A percentile compares a stretch with the other conserved stretches of the same genome.
phyloP scores from a whole-genome alignment of 768 basidiomycete species.

The Podaxis rugospora region DNA sequence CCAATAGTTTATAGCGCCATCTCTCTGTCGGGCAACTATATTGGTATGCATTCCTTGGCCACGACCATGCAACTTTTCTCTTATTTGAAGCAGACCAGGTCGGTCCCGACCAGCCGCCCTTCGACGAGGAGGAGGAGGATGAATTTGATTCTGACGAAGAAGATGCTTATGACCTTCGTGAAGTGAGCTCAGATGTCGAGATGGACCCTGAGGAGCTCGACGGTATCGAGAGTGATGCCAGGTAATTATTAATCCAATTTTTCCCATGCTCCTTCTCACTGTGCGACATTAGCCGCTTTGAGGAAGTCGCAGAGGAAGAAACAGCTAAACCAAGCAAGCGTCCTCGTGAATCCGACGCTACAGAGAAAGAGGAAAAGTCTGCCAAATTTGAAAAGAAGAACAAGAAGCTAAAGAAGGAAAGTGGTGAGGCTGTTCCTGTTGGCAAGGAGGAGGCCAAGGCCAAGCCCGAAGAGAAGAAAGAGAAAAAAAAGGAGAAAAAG shows the following conservation, averaged over 20 bases:
- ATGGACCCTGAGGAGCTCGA: slow-evolving; percentile 59
- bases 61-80: not conserved
- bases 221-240: slow-evolving; percentile 52
- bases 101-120: slow-evolving; percentile 44
- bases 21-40: slow-evolving; percentile 82
- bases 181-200: slow-evolving; percentile 83
- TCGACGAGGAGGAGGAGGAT: slow-evolving; percentile 30
- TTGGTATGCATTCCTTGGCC: slow-evolving; percentile 42
- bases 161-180: slow-evolving; percentile 61
- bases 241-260: slow-evolving; percentile 29
- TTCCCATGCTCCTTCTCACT: not conserved
- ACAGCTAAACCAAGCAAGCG: slow-evolving; percentile 58
- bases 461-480: slow-evolving; percentile 22
- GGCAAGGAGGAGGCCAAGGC: slow-evolving; percentile 37
- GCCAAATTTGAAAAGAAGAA: slow-evolving; percentile 56
- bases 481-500: slow-evolving; percentile 28
- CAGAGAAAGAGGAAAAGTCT: slow-evolving; percentile 29
- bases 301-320: slow-evolving; percentile 56
- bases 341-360: slow-evolving; percentile 56
- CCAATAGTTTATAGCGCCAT: slow-evolving; percentile 44
- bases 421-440: slow-evolving; percentile 27
- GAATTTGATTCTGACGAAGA: slow-evolving; percentile 51
- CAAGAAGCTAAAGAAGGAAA: slow-evolving; percentile 72
- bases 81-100: slow-evolving; percentile 43
- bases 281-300: slow-evolving; percentile 53